phyloP scores from a whole-genome alignment of 2,329 filamentous ascomycete genomes.

The Colletotrichum aenigma region DNA sequence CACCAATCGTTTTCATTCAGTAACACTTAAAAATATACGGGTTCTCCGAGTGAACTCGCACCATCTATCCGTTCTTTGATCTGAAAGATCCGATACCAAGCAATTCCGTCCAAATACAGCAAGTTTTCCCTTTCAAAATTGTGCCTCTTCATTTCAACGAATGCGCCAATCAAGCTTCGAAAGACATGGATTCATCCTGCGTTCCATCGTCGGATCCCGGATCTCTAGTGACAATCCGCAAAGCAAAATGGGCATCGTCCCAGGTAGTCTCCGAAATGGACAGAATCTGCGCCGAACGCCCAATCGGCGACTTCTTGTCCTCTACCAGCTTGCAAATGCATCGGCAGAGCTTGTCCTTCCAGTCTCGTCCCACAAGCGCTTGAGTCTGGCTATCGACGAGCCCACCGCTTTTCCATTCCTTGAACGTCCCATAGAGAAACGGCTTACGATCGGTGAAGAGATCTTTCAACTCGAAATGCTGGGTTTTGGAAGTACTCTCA shows the following conservation, averaged over 20 bases:
- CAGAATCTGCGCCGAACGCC: conserved; percentile 10
- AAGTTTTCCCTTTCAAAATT: background rate
- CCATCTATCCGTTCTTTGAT: background rate
- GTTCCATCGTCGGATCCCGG: background rate
- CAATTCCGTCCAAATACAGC: background rate
- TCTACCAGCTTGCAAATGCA: conserved; percentile 10
- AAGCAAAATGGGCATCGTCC: conserved; percentile 9
- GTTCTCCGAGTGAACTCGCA: fast-evolving
- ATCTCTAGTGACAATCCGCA: conserved; percentile 3
- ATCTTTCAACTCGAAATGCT: conserved; percentile 69
- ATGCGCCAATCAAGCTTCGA: background rate
- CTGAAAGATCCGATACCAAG: background rate
- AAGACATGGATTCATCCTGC: background rate
- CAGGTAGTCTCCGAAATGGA: conserved; percentile 14
- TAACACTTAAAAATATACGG: fast-evolving
- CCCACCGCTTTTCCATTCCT: background rate
- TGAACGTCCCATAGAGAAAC: conserved; percentile 30
- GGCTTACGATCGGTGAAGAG: conserved; percentile 64
- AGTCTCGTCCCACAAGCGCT: background rate
- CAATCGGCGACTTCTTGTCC: background rate
- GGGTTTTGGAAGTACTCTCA: conserved; percentile 51
- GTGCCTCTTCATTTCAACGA: background rate
- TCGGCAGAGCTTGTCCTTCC: conserved; percentile 7
- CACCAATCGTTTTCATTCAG: too few species aligned
- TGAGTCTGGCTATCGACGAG: background rate